These are phyloP conservation scores for Sphaerulina vaccinii DNA, from an alignment of 2,329 filamentous ascomycete genomes.

Conservation along the genomic window DNA sequence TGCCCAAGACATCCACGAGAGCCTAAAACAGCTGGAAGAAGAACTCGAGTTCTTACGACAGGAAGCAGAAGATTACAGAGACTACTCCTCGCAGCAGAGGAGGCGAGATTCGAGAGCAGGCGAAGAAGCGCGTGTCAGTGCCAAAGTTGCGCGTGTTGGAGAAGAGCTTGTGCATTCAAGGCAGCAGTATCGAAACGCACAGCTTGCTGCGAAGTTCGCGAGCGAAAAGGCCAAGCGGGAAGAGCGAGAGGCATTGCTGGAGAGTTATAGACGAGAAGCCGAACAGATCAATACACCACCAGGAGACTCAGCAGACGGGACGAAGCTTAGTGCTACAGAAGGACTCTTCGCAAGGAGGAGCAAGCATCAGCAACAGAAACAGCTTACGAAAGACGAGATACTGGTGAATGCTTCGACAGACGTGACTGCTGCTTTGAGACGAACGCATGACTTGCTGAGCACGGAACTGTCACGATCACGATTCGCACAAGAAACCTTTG, in stretches of 20 bases:
- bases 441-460: slow-evolving; percentile 84
- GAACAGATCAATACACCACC: slow-evolving; percentile 42
- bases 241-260: slow-evolving; percentile 59
- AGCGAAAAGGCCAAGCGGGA: slow-evolving; percentile 70
- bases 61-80: slow-evolving; percentile 69
- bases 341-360: slow-evolving; percentile 40
- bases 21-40: slow-evolving; percentile 74
- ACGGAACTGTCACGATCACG: slow-evolving; percentile 80
- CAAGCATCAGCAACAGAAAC: slow-evolving; percentile 41
- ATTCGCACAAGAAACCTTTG: slow-evolving; percentile 85
- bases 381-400: slow-evolving; percentile 68
- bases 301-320: slow-evolving; percentile 26
- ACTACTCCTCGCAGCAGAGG: slow-evolving; percentile 35
- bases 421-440: slow-evolving; percentile 77
- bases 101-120: slow-evolving; percentile 28
- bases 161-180: slow-evolving; percentile 69
- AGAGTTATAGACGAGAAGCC: slow-evolving; percentile 25
- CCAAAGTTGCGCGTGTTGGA: slow-evolving; percentile 64
- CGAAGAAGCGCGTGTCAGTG: slow-evolving; percentile 59
- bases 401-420: slow-evolving; percentile 73
- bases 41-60: slow-evolving; percentile 78
- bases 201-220: slow-evolving; percentile 73
- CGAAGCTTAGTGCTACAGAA: slow-evolving; percentile 33
- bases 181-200: slow-evolving; percentile 74
- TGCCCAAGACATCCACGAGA: slow-evolving; percentile 74